Percentiles rank a stretch among this genome's conserved stretches.
Evolutionary conservation across 305 asterid genomes (phyloP).

Genomic region (Fraxinus angustifolia): DNA sequence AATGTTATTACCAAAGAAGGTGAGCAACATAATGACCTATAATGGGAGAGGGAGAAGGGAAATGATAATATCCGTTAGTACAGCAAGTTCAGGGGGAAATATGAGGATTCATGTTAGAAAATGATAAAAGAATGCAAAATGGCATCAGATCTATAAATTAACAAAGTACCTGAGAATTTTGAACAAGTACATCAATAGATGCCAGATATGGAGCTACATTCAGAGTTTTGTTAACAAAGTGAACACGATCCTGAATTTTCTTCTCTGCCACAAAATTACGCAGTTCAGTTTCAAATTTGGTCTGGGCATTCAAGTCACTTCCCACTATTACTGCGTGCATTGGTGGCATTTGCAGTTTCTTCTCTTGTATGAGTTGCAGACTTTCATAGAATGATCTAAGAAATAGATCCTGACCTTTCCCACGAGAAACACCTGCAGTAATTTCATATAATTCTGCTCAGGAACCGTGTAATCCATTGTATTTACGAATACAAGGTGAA

Average conservation of each 20-base stretch:
- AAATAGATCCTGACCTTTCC: conserved; percentile 93
- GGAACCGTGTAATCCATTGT: conserved; percentile 5
- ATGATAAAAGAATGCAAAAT: neutral
- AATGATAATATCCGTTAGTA: neutral
- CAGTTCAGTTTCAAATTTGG: conserved; percentile 79
- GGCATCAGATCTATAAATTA: neutral
- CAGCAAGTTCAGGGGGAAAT: neutral
- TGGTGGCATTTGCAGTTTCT: conserved; percentile 61
- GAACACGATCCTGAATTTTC: conserved; percentile 64
- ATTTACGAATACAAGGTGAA: neutral
- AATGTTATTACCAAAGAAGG: neutral
- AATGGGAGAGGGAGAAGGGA: neutral
- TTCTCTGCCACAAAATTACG: conserved; percentile 65
- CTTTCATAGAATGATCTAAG: conserved; percentile 77
- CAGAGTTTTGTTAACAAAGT: conserved; percentile 83
- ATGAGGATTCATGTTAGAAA: neutral
- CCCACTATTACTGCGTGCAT: conserved; percentile 84
- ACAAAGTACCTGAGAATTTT: conserved; percentile 81
- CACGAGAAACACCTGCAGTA: conserved; percentile 90
- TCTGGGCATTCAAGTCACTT: conserved; percentile 77
- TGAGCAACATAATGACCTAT: neutral
- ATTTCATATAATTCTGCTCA: conserved; percentile 13
- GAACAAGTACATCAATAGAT: conserved; percentile 80
- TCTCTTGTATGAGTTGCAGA: conserved; percentile 58
- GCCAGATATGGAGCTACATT: conserved; percentile 91